A percentile compares a stretch with the other conserved stretches of the same genome.
phyloP scores from a whole-genome alignment of 441 rosid species.

The Omphalea diandra region DNA sequence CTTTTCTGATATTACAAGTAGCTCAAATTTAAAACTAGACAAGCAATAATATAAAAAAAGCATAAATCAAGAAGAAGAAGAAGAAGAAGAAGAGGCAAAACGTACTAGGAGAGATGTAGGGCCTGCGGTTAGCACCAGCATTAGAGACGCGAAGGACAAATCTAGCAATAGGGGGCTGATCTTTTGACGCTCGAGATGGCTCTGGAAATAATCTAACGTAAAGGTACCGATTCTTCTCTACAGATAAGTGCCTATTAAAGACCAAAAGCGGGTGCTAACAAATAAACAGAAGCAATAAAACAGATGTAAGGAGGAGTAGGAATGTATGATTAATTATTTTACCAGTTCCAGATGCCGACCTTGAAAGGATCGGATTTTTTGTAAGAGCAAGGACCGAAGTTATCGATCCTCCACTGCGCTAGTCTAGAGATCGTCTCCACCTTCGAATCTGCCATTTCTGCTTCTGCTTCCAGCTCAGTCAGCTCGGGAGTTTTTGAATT shows the following conservation, averaged over 20 bases:
- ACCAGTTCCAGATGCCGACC: slow-evolving; percentile 96
- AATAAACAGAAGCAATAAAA: no score
- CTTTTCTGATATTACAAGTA: background rate
- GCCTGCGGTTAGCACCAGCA: slow-evolving; percentile 51
- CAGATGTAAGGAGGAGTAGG: no score
- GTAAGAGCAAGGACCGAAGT: slow-evolving; percentile 71
- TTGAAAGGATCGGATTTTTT: slow-evolving; percentile 85
- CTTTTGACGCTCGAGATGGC: slow-evolving; percentile 62
- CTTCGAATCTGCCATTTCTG: slow-evolving; percentile 64
- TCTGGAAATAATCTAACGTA: slow-evolving; percentile 75
- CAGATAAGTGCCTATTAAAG: slow-evolving; percentile 61
- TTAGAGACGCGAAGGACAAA: slow-evolving; percentile 36
- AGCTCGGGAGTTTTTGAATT: background rate
- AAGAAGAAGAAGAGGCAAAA: background rate
- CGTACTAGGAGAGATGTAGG: slow-evolving; percentile 57
- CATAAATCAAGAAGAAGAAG: background rate
- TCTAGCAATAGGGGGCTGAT: slow-evolving; percentile 69
- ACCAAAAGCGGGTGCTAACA: no score
- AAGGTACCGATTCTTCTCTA: slow-evolving; percentile 79
- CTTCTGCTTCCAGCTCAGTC: background rate
- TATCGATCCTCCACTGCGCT: slow-evolving; percentile 93
- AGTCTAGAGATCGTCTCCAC: slow-evolving; percentile 89
- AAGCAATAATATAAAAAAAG: background rate
- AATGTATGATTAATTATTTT: no score
- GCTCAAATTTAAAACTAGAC: background rate